phyloP scores from a whole-genome alignment of 108 stramenopile species.

The Skeletonema costatum region DNA sequence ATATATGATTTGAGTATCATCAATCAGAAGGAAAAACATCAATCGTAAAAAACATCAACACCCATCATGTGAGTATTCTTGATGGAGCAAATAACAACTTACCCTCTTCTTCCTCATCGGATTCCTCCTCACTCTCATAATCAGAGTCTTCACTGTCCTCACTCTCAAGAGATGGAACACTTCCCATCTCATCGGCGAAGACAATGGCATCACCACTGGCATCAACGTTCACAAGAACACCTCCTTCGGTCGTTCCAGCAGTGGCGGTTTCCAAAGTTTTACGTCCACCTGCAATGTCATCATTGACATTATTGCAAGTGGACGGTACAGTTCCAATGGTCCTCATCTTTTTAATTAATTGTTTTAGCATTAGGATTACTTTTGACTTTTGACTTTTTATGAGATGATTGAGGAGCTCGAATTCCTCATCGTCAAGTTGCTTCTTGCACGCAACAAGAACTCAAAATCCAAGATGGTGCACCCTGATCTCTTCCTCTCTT shows the following conservation, averaged over 20 bases:
- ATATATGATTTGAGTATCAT: neutral
- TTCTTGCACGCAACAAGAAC: too few species aligned
- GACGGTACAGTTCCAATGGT: slow-evolving; percentile 37
- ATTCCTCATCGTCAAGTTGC: too few species aligned
- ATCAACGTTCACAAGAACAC: slow-evolving; percentile 12
- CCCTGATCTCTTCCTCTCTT: neutral
- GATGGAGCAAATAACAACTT: neutral
- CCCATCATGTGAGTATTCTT: too few species aligned
- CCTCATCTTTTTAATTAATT: slow-evolving; percentile 24
- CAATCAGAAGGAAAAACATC: neutral
- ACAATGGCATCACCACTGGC: slow-evolving; percentile 40
- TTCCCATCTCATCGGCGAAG: slow-evolving; percentile 42
- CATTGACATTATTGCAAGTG: slow-evolving; percentile 37
- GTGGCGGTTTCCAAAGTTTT: slow-evolving; percentile 31
- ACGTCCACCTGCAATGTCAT: slow-evolving; percentile 39
- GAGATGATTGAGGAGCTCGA: neutral
- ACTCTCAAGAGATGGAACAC: slow-evolving; percentile 47
- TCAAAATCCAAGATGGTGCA: neutral
- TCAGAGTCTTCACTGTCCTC: slow-evolving; percentile 35
- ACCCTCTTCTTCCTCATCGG: slow-evolving; percentile 14
- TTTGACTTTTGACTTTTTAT: slow-evolving; percentile 24
- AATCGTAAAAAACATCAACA: neutral
- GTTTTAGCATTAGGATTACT: slow-evolving; percentile 26
- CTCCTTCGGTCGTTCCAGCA: slow-evolving; percentile 8
- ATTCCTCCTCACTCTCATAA: slow-evolving; percentile 25